Percentiles rank a stretch among this genome's conserved stretches.
phyloP scores from a whole-genome alignment of 352 stramenopile genomes.

The Pythium plurisporium region DNA sequence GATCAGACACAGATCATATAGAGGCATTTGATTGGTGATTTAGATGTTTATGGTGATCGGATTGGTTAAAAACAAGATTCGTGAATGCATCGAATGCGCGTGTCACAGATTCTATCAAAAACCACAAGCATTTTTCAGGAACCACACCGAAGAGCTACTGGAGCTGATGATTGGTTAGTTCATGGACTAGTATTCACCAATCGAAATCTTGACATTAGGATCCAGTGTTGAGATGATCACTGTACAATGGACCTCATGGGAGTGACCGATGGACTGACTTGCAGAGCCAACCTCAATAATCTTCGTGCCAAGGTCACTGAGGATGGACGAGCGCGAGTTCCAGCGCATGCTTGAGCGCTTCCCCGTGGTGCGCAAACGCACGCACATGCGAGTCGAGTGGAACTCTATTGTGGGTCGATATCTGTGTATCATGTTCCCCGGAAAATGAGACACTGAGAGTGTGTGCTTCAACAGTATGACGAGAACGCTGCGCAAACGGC shows the following conservation, averaged over 20 bases:
- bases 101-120: conserved; percentile 8
- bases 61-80: conserved; percentile 26
- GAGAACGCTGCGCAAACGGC: background rate
- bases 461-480: conserved; percentile 16
- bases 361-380: conserved; percentile 77
- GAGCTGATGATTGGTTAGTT: conserved; percentile 7
- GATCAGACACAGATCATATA: conserved; percentile 9
- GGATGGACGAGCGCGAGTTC: conserved; percentile 75
- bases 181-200: conserved; percentile 18
- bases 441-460: background rate
- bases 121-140: conserved; percentile 28
- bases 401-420: conserved; percentile 50
- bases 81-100: conserved; percentile 1
- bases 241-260: no score
- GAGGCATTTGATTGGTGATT: conserved; percentile 3
- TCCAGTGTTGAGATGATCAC: no score
- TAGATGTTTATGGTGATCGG: background rate
- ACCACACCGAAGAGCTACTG: background rate
- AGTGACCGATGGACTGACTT: no score
- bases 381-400: conserved; percentile 72
- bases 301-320: no score
- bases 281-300: no score
- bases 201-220: no score
- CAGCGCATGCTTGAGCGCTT: conserved; percentile 61
- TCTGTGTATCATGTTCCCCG: background rate